A percentile compares a stretch with the other conserved stretches of the same genome.
Evolutionary conservation across 1,139 yeast species (phyloP).

Genomic region (Scheffersomyces stambukii): DNA sequence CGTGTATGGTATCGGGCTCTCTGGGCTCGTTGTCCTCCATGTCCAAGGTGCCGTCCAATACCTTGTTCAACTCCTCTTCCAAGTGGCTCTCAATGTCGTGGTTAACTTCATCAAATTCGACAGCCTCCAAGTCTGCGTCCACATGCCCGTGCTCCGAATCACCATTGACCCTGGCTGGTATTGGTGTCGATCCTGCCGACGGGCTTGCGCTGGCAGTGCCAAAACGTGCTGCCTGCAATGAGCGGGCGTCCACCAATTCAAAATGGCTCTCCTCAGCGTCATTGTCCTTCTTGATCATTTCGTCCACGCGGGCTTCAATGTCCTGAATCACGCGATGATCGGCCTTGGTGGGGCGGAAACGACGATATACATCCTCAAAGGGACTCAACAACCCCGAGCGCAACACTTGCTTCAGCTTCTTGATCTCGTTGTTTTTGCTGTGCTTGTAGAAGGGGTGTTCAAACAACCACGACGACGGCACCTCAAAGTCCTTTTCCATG

Average conservation of each 20-base stretch:
- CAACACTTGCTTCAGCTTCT: conserved; percentile 43
- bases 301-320: conserved; percentile 76
- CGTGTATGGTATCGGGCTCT: conserved; percentile 7
- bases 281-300: conserved; percentile 68
- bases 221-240: conserved; percentile 13
- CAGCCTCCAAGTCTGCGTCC: conserved; percentile 21
- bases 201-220: conserved; percentile 20
- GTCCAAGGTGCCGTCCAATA: conserved; percentile 17
- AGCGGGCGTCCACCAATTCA: conserved; percentile 64
- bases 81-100: conserved; percentile 13
- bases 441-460: conserved; percentile 46
- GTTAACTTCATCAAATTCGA: conserved; percentile 14
- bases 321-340: conserved; percentile 53
- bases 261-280: conserved; percentile 80
- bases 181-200: conserved; percentile 20
- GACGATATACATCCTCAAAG: conserved; percentile 42
- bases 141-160: conserved; percentile 14
- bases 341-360: conserved; percentile 49
- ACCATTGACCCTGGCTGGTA: conserved; percentile 8
- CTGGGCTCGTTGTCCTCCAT: conserved; percentile 10
- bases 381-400: conserved; percentile 88
- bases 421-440: conserved; percentile 37
- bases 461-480: conserved; percentile 34
- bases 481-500: conserved; percentile 39
- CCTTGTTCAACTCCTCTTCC: conserved; percentile 36